These are phyloP conservation scores for Haplosporangium sp. DNA, from an alignment of 371 early-diverging fungal species.

Conservation along the genomic window DNA sequence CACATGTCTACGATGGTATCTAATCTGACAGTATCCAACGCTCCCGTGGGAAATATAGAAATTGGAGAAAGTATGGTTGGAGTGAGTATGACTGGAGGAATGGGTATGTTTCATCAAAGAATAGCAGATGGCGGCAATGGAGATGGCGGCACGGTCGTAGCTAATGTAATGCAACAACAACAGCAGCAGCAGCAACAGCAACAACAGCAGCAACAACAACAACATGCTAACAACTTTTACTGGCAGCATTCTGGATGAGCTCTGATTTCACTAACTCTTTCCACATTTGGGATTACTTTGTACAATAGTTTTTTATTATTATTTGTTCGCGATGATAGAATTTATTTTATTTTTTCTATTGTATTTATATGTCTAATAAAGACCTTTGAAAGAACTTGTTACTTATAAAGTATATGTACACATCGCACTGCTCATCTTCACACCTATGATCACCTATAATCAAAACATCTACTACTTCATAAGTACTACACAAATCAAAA, in stretches of 20 bases:
- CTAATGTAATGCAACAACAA: neutral
- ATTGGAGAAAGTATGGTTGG: neutral
- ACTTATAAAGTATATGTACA: too few species aligned
- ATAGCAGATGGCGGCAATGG: neutral
- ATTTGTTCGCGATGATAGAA: too few species aligned
- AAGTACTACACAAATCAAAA: too few species aligned
- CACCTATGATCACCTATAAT: too few species aligned
- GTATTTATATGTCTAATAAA: too few species aligned
- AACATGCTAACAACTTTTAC: neutral
- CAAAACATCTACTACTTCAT: too few species aligned
- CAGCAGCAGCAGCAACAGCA: neutral
- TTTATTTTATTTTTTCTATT: neutral
- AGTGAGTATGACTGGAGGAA: neutral
- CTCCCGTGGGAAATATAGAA: neutral
- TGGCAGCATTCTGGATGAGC: constrained; percentile 5
- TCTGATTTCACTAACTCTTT: neutral
- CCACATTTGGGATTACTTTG: neutral
- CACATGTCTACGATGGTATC: neutral
- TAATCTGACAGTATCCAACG: neutral
- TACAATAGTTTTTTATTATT: neutral
- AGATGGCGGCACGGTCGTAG: neutral
- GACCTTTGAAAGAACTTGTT: too few species aligned
- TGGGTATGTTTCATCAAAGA: neutral
- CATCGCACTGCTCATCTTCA: too few species aligned
- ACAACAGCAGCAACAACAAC: neutral